Evolutionary conservation across 805 yeast species (phyloP), one percentile per base, ranked within the genome.

Genomic region (Komagataella kurtzmanii): DNA sequence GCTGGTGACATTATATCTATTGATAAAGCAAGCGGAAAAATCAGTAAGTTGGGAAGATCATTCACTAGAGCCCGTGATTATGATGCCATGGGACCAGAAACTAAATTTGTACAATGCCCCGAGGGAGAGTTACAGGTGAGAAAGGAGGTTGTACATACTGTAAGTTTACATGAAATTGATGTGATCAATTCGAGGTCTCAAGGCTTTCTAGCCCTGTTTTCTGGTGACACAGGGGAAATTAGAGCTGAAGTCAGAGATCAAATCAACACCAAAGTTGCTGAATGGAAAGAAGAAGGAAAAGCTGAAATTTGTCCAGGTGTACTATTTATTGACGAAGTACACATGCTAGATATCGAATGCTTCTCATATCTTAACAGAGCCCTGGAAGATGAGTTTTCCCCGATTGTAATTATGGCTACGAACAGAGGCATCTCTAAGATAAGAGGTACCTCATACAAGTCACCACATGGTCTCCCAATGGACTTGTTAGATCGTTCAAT

Each of bases 251-350:
- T 93, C 24, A 82, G 99, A 67, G 95, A 88, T 59, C 98, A 93
- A 72, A 95, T 93, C 65, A 93, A 93, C 71, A 83, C 90, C 47
- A 90, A 93, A 70, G 97, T 93, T 51, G 95, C 95, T 18, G 97
- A 93, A 70, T 93, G 97, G 96, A 88, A 86, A 62, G 98, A 93
- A 70, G 98, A 93, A 74, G 98, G 99, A 54, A 93, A 93, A 68
- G 99, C 99, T 8, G 95, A 91, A 65, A 88, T 93, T 57, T 88
- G 88, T 46, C 98, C 99, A 12, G 99, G 99, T 60, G 99, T 93
- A 17, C 73, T 93, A 60, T 93, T 93, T 68, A 93, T 93, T 59
- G 99, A 93, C 69, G 99, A 93, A 72, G 98, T 90, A 47, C 95
- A 93, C 71, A 93, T 93, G 99, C 76, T 93, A 60, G 99, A 93